Evolutionary conservation across 2,329 filamentous ascomycete genomes (phyloP).

Genomic region (Cladophialophora exuberans): DNA sequence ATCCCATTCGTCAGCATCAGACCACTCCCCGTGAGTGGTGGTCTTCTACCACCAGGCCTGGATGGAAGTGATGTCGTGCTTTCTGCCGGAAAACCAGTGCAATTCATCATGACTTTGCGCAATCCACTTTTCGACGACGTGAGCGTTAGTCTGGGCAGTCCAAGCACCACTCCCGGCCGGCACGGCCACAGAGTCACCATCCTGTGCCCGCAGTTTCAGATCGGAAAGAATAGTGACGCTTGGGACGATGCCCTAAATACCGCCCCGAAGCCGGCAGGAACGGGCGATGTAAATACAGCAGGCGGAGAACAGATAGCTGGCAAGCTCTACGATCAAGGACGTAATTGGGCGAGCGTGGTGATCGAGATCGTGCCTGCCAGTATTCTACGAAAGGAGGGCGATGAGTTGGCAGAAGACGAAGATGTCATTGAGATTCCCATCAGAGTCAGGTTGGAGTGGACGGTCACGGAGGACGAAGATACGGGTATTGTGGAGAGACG

Average conservation of each 20-base stretch:
- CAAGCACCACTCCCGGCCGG: constrained; percentile 74
- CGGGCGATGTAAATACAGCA: constrained; percentile 43
- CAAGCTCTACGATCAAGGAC: constrained; percentile 92
- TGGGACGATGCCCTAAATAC: constrained; percentile 83
- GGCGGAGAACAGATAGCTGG: constrained; percentile 76
- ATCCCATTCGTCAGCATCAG: constrained; percentile 76
- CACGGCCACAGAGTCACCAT: constrained; percentile 84
- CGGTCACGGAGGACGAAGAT: constrained; percentile 42
- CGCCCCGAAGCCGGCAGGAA: constrained; percentile 41
- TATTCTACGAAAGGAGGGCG: constrained; percentile 32
- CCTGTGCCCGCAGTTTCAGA: constrained; percentile 89
- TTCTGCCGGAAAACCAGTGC: constrained; percentile 58
- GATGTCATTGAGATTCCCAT: constrained; percentile 86
- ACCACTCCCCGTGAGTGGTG: constrained; percentile 51
- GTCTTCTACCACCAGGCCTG: constrained; percentile 33
- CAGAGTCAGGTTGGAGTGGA: constrained; percentile 91
- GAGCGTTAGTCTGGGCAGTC: constrained; percentile 83
- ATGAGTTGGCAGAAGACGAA: constrained; percentile 55
- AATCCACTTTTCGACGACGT: constrained; percentile 94
- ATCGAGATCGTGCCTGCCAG: constrained; percentile 77
- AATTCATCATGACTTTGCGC: constrained; percentile 86
- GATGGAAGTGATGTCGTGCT: constrained; percentile 49
- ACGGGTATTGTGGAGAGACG: constrained; percentile 46
- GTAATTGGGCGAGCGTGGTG: constrained; percentile 94
- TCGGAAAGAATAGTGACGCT: constrained; percentile 91